These are phyloP conservation scores for Epichloe gansuensis DNA, from an alignment of 2,329 filamentous ascomycete genomes.

Conservation along the genomic window DNA sequence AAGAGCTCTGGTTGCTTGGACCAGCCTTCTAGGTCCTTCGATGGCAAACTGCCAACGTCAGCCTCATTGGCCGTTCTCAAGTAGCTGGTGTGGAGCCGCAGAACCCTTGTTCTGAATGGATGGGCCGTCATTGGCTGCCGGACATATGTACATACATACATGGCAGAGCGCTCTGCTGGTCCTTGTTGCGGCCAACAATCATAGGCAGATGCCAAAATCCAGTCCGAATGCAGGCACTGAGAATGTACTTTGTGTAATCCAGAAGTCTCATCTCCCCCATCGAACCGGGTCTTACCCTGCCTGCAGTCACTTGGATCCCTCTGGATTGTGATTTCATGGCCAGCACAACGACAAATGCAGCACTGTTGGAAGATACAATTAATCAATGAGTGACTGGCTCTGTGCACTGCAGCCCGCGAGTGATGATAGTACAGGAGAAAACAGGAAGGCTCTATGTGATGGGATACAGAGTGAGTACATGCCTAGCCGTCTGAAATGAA, in stretches of 20 bases:
- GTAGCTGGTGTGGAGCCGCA: slow-evolving; percentile 10
- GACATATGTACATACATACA: too few species aligned
- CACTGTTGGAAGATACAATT: not conserved
- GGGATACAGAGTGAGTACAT: too few species aligned
- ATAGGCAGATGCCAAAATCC: too few species aligned
- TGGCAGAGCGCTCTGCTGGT: too few species aligned
- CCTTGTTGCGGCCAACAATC: too few species aligned
- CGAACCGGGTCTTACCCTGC: too few species aligned
- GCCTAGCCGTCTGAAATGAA: too few species aligned
- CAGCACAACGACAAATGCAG: not conserved
- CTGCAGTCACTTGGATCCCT: too few species aligned
- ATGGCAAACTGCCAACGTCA: slow-evolving; percentile 18
- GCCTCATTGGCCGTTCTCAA: slow-evolving; percentile 17
- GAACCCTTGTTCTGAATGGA: not conserved
- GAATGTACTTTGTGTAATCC: too few species aligned
- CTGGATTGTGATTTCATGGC: not conserved
- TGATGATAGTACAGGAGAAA: not conserved
- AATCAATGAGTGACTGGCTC: not conserved
- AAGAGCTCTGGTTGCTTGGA: slow-evolving; percentile 9
- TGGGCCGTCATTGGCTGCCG: not conserved
- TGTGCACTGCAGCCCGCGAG: not conserved
- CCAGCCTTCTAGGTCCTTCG: slow-evolving; percentile 31
- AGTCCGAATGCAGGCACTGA: too few species aligned
- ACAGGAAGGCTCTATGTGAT: not conserved
- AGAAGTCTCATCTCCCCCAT: too few species aligned